Evolutionary conservation across 495 filamentous ascomycete genomes (phyloP).

Genomic region (Xylaria palmicola): DNA sequence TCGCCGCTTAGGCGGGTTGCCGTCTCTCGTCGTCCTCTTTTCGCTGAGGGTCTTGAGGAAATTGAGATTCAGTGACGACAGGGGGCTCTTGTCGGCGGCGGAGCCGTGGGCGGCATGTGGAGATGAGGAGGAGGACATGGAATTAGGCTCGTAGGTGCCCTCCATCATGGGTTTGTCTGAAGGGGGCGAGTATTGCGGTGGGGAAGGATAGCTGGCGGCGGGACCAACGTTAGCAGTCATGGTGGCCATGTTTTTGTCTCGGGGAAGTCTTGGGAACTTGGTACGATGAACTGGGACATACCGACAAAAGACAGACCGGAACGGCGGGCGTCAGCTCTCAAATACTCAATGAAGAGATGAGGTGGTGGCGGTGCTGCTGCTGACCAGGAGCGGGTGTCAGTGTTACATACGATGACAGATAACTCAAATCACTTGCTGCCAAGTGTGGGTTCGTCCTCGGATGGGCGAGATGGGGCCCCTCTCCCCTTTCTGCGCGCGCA

Average conservation of each 20-base stretch:
- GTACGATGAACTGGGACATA: constrained; percentile 4
- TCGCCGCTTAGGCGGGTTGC: constrained; percentile 80
- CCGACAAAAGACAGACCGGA: neutral
- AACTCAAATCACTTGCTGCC: constrained; percentile 19
- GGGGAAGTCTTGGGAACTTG: constrained; percentile 8
- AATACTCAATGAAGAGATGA: constrained; percentile 7
- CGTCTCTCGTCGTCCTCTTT: constrained; percentile 71
- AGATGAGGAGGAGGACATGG: constrained; percentile 46
- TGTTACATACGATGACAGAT: constrained; percentile 17
- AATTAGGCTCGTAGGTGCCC: constrained; percentile 34
- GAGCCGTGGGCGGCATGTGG: constrained; percentile 31
- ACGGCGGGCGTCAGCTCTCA: constrained; percentile 10
- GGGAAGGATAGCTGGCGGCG: constrained; percentile 40
- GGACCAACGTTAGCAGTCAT: constrained; percentile 27
- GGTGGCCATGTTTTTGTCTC: constrained; percentile 24
- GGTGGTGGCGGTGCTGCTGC: constrained; percentile 18
- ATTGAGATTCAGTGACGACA: constrained; percentile 52
- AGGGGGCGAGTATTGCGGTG: constrained; percentile 36
- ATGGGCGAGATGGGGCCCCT: constrained; percentile 8
- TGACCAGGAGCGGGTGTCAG: constrained; percentile 13
- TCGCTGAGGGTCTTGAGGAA: constrained; percentile 62
- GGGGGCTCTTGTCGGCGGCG: constrained; percentile 49
- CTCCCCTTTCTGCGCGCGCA: constrained; percentile 4
- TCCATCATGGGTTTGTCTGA: constrained; percentile 34
- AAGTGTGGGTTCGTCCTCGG: constrained; percentile 7